Evolutionary conservation across 1,284 basidiomycete genomes (phyloP).

Genomic region (Cryptococcus deneoformans): DNA sequence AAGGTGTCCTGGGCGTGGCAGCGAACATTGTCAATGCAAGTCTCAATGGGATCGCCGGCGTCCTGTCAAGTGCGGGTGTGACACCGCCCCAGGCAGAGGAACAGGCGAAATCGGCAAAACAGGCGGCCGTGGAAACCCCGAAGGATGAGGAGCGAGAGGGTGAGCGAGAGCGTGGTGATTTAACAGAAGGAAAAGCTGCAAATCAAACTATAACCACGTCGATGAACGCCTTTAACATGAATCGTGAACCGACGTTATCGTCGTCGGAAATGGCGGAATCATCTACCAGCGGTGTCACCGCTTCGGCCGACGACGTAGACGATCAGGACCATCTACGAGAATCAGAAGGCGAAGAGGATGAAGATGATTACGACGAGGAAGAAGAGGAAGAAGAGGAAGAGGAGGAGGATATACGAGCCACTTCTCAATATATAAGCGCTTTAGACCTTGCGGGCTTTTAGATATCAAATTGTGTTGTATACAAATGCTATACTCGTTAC

Average conservation of each 20-base stretch:
- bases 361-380: constrained; percentile 35
- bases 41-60: constrained; percentile 3
- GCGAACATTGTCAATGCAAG: constrained; percentile 3
- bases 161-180: neutral
- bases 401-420: constrained; percentile 28
- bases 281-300: neutral
- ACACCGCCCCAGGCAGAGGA: neutral
- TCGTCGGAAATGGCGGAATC: neutral
- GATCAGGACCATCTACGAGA: constrained; percentile 15
- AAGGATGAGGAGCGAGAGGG: neutral
- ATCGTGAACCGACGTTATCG: constrained; percentile 2
- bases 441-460: constrained; percentile 39
- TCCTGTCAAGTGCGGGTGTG: neutral
- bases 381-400: constrained; percentile 42
- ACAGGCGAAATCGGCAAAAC: neutral
- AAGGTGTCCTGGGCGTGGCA: constrained; percentile 9
- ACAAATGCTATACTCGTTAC: neutral
- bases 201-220: constrained; percentile 7
- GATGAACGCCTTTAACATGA: neutral
- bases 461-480: neutral
- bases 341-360: constrained; percentile 29
- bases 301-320: constrained; percentile 6
- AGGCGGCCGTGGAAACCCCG: neutral
- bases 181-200: neutral
- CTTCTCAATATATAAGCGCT: constrained; percentile 44